These are phyloP conservation scores for Coniochaeta ligniaria DNA, from an alignment of 2,329 filamentous ascomycete genomes.

Conservation along the genomic window DNA sequence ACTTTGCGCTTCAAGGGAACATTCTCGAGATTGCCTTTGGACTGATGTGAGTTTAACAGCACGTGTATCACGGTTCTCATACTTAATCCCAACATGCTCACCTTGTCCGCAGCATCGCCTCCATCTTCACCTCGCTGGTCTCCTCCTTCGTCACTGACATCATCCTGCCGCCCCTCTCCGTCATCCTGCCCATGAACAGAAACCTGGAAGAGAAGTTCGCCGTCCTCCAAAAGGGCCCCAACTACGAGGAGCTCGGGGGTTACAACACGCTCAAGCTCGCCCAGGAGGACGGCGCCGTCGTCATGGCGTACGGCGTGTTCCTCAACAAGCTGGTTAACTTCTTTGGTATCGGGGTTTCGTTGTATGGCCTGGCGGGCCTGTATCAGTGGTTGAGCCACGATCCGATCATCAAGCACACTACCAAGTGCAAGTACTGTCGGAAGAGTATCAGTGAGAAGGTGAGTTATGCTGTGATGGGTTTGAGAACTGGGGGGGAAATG, in stretches of 20 bases:
- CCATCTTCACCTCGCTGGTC: conserved; percentile 63
- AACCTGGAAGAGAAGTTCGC: conserved; percentile 72
- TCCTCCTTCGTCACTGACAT: conserved; percentile 67
- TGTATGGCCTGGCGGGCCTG: conserved; percentile 56
- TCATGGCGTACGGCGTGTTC: conserved; percentile 64
- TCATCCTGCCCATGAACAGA: conserved; percentile 60
- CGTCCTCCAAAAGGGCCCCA: conserved; percentile 50
- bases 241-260: conserved; percentile 40
- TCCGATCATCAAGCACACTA: conserved; percentile 62
- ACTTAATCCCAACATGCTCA: neutral
- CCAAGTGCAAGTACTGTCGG: conserved; percentile 62
- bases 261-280: conserved; percentile 68
- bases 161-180: conserved; percentile 60
- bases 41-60: too few species aligned
- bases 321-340: conserved; percentile 61
- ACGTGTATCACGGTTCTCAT: too few species aligned
- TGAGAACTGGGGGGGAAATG: conserved; percentile 21
- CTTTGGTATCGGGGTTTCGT: conserved; percentile 53
- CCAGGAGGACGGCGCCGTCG: conserved; percentile 62
- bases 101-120: conserved; percentile 48
- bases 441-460: conserved; percentile 59
- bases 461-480: conserved; percentile 10
- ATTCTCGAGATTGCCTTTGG: too few species aligned
- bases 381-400: conserved; percentile 58
- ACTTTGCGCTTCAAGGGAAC: too few species aligned